Conservation (phyloP, 2,329 filamentous ascomycete genomes). For the Blastomyces percursus region DNA sequence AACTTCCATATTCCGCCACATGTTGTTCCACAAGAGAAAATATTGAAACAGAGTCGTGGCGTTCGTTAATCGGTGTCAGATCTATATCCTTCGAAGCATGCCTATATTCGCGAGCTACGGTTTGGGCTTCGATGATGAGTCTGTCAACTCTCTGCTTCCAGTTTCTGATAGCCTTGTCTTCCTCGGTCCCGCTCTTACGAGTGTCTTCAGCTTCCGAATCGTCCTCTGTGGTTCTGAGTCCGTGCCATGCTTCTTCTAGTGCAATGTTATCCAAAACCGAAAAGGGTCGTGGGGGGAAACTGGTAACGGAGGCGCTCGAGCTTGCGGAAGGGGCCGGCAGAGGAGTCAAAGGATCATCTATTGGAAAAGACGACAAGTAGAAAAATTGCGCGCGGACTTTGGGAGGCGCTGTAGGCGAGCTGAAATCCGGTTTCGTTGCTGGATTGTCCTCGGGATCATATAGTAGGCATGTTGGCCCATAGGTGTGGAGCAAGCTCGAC, state of each 20-base stretch:
- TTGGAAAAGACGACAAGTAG: conserved; percentile 68
- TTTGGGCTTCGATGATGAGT: conserved; percentile 1
- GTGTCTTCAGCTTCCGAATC: conserved; percentile 10
- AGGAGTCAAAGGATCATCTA: conserved; percentile 78
- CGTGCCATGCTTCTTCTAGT: conserved; percentile 66
- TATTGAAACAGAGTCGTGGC: not conserved
- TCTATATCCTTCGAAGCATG: not conserved
- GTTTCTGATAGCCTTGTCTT: not conserved
- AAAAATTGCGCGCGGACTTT: conserved; percentile 63
- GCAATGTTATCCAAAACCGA: conserved; percentile 66
- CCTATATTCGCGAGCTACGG: not conserved
- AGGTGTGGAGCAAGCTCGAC: conserved; percentile 45
- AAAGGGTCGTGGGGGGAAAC: conserved; percentile 62
- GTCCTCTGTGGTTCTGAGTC: conserved; percentile 32
- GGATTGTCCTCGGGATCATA: conserved; percentile 23
- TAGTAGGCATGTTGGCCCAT: conserved; percentile 47
- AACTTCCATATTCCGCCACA: not conserved
- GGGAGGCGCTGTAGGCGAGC: conserved; percentile 41
- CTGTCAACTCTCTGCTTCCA: not conserved
- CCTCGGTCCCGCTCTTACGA: conserved; percentile 1
- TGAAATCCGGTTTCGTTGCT: conserved; percentile 19
- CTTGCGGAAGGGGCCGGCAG: conserved; percentile 43
- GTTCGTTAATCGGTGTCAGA: conserved; percentile 1
- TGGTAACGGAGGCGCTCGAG: conserved; percentile 40
- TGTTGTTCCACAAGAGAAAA: conserved; percentile 1